Base-by-base conservation (phyloP, 2,329 filamentous ascomycete genomes). In the Claviceps fusiformis region DNA sequence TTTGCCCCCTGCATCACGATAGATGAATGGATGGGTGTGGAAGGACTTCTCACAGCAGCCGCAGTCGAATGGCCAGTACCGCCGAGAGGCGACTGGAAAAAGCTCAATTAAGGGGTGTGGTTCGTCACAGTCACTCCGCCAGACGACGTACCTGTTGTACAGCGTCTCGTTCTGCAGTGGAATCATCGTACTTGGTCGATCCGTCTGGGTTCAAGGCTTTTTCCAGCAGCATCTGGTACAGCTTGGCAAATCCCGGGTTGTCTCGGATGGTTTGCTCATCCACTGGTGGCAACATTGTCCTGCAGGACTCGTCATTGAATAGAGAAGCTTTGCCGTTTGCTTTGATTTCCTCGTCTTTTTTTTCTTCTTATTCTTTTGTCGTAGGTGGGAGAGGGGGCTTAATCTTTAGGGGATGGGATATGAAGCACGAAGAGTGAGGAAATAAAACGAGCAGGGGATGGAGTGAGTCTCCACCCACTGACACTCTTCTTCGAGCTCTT, bases 241-340 rank as follows among this genome's bases (percentile, higher is more conserved):
- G 72, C 39, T 72, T 70, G n/a, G 78, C 76, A 61, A 85, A 85
- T 27, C 78, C 73, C 0, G 81, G 81, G 59, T 85, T 84, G 56
- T 71, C 73, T 53, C 74, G 66, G 1, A 85, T 65, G 19, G 84
- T 69, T 0, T 72, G 60, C 9, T 77, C 71, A 24, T 84, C 80
- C 9, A 84, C 67, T 0, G 79, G 80, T 0, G 81, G 81, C 2
- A 84, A 67, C 79, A 83, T 83, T 33, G 47, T 35, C 27, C 13
- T 9, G 11, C 9, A 47, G 24, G 7, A n/a, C 3, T 41, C 45
- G 24, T 47, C 24, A 47, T 31, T 31, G 8, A 17, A 6, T 3
- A 3, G 27, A 8, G 5, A 8, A 24, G 15, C n/a, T 19, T 27
- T 37, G 7, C 11, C 29, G 45, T 4, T 41, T 31, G 6, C 5